Conservation (phyloP, 208 protist species). For the Trypanosoma scelopori region DNA sequence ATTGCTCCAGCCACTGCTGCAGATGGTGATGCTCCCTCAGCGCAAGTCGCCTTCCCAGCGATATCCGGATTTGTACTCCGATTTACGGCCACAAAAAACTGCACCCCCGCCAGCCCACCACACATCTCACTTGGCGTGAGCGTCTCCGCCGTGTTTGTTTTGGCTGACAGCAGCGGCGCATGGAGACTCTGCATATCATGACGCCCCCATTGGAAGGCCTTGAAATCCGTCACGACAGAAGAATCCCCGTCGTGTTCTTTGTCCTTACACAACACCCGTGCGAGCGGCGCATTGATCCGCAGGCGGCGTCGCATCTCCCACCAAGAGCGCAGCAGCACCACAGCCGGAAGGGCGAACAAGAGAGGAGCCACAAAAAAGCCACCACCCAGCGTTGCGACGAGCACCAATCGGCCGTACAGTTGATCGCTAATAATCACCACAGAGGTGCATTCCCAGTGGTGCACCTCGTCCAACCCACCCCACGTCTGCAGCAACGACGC, state of each 20-base stretch:
- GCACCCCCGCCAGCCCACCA: slow-evolving; percentile 6
- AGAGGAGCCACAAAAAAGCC: slow-evolving; percentile 21
- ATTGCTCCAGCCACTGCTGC: not conserved
- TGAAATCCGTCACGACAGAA: too few relatives aligned
- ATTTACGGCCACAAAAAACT: slow-evolving; percentile 7
- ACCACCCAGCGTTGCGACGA: slow-evolving; percentile 13
- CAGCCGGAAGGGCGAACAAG: slow-evolving; percentile 12
- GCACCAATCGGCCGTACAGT: slow-evolving; percentile 6
- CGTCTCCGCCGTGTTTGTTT: not conserved
- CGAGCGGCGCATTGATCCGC: slow-evolving; percentile 7
- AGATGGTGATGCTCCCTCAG: too few relatives aligned
- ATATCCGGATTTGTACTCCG: not conserved
- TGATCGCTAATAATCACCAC: slow-evolving; percentile 11
- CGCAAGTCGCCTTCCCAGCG: not conserved
- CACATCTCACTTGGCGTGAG: not conserved
- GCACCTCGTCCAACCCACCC: not conserved
- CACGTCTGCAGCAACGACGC: not conserved
- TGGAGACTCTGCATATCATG: not conserved
- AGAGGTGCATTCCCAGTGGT: slow-evolving; percentile 3
- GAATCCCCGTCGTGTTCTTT: too few relatives aligned
- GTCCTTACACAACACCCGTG: not conserved
- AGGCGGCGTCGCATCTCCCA: slow-evolving; percentile 12
- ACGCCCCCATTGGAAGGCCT: too few relatives aligned
- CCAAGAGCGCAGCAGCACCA: slow-evolving; percentile 9
- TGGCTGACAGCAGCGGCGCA: not conserved